Evolutionary conservation across 2,329 filamentous ascomycete species (phyloP), one percentile per base, ranked within the genome.

Genomic region (Basipetospora chlamydospora): DNA sequence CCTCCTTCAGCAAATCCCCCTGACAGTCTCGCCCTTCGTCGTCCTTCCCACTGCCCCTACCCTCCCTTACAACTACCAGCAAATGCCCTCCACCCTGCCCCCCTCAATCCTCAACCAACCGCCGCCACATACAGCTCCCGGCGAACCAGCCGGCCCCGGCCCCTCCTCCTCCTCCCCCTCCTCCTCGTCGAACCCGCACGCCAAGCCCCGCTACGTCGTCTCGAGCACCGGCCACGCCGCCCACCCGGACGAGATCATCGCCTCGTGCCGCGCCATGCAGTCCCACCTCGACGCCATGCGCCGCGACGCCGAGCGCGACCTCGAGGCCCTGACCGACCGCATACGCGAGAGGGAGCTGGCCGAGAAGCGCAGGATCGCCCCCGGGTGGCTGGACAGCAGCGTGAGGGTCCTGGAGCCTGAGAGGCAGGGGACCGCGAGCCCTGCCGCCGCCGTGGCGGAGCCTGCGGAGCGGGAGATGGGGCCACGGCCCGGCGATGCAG

Each of bases 21-120:
- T 98, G 38, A 92, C 86, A 34, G 86, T 96, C 30, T 95, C 88
- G 3, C 90, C 90, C 18, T 95, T 95, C 63, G 75, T 96, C 49
- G 81, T 80, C 41, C 78, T 98, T 22, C 90, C 90, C 9, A 80
- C 83, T 21, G 80, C 88, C 18, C 82, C 87, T 15, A 94, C 87
- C 1, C 74, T 98, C 6, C 88, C 90, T 17, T 96, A 96, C 64
- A 93, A 85, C 47, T 96, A 95, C 70, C 88, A 87, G 54, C 71
- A 77, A 9, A 79, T 96, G 52, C 84, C 88, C 0, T 88, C 85
- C 1, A 81, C 85, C 2, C 73, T 96, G 0, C 88, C 90, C 0
- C 63, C 45, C 48, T 55, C 13, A 52, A 60, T 35, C 35, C 48
- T 47, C 39, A 50, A 43, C 44, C 15, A 35, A 33, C 45, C 25